Evolutionary conservation across 768 basidiomycete species (phyloP).

Genomic region (Hericium coralloides): DNA sequence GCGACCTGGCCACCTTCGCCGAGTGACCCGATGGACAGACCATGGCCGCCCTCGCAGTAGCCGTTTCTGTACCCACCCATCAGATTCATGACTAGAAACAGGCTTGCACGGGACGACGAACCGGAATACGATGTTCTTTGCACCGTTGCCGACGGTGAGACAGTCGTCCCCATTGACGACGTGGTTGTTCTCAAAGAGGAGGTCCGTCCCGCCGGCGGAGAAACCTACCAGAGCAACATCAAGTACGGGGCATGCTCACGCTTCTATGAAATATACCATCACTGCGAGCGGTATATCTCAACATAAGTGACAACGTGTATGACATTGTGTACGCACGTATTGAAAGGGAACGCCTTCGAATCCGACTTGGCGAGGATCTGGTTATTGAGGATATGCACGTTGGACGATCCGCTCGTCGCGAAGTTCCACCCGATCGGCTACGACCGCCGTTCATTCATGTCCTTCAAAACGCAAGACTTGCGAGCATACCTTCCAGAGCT

Average conservation of each 20-base stretch:
- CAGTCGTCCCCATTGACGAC: slow-evolving; percentile 58
- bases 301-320: not conserved
- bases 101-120: not conserved
- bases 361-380: slow-evolving; percentile 44
- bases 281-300: not conserved
- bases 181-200: slow-evolving; percentile 50
- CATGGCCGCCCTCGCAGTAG: slow-evolving; percentile 51
- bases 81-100: not conserved
- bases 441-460: slow-evolving; percentile 11
- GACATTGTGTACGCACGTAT: not conserved
- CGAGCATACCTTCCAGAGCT: slow-evolving; percentile 15
- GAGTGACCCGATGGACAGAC: slow-evolving; percentile 47
- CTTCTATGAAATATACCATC: not conserved
- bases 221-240: slow-evolving; percentile 22
- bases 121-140: slow-evolving; percentile 40
- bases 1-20: slow-evolving; percentile 34
- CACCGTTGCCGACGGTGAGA: slow-evolving; percentile 46
- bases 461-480: not conserved
- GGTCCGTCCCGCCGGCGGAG: slow-evolving; percentile 45
- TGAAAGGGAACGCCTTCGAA: slow-evolving; percentile 11
- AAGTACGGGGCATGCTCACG: not conserved
- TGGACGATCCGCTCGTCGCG: slow-evolving; percentile 37
- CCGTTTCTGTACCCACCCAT: slow-evolving; percentile 27
- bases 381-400: slow-evolving; percentile 47
- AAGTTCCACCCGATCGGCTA: slow-evolving; percentile 54